Base-by-base conservation (phyloP, 805 yeast genomes). In the Schwanniomyces polymorphus region DNA sequence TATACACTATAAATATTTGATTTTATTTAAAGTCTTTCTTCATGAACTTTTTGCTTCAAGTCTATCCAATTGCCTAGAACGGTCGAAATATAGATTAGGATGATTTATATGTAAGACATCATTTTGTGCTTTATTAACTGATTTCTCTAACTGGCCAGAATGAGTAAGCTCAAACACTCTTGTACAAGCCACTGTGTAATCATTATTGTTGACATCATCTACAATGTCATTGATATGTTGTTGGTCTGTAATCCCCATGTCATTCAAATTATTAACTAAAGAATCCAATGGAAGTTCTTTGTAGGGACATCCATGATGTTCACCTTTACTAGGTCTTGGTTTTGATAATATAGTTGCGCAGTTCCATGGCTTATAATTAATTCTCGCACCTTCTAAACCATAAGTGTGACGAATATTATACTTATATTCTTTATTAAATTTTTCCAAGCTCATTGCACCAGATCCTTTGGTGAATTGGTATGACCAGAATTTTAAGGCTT, bases 261-360 rank as follows among this genome's bases (percentile, higher is more conserved):
- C 78, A 35, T 71, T 67, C 53, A 94, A 72, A 50, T 81, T 80
- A 3, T 58, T 54, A 6, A 78, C 73, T 42, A 94, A 72, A 44
- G 79, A 76, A 39, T 88, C 95, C n/a, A 79, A 61, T 10, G 79
- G 74, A 58, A 87, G 71, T 57, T 87, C 92, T 45, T 96, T 74
- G 67, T 88, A 94, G 5, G 98, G 97, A 66, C 98, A 92, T 2
- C 99, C 99, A 61, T 92, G 97, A 49, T 71, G 79, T 55, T 91
- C 96, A 37, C 76, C 78, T 41, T 78, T 74, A 40, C 75, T 69
- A 0, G 96, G 91, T 52, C 84, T 79, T 7, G 90, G 89, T 55
- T 84, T 84, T 25, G 82, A 75, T 48, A 89, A 65, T 37, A 94
- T 89, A 1, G 85, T 82, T 34, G 82, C 79, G 71, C 97, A 94